Conservation (phyloP, 345 rosid genomes). For the Moricandia arvensis region DNA sequence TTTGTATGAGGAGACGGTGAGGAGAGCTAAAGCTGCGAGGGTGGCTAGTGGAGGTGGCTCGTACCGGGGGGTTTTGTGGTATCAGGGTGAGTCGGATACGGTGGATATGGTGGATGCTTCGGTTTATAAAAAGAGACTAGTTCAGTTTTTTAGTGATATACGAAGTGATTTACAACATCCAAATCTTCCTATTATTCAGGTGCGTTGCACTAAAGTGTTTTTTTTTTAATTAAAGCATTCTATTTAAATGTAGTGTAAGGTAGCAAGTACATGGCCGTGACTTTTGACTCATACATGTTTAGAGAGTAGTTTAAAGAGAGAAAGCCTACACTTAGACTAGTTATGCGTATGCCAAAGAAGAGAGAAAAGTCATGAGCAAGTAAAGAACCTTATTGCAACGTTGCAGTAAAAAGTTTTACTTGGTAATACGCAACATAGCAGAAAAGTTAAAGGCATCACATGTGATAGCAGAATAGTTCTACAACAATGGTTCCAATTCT, state of each 20-base stretch:
- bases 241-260: background rate
- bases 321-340: background rate
- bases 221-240: background rate
- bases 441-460: too few species aligned
- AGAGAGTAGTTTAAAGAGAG: background rate
- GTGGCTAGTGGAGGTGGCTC: conserved; percentile 40
- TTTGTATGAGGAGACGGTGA: conserved; percentile 54
- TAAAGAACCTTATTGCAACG: background rate
- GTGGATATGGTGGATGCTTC: conserved; percentile 45
- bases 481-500: too few species aligned
- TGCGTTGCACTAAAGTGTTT: background rate
- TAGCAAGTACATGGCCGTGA: background rate
- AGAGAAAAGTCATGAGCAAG: background rate
- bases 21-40: conserved; percentile 43
- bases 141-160: conserved; percentile 52
- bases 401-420: background rate
- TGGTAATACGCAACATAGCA: background rate
- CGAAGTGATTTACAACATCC: conserved; percentile 62
- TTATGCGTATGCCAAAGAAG: background rate
- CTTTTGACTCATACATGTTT: background rate
- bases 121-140: conserved; percentile 51
- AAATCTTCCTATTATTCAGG: conserved; percentile 74
- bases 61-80: conserved; percentile 70
- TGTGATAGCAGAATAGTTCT: too few species aligned
- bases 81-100: conserved; percentile 83